Conservation (phyloP, 768 basidiomycete genomes). For the Auricularia sp. region DNA sequence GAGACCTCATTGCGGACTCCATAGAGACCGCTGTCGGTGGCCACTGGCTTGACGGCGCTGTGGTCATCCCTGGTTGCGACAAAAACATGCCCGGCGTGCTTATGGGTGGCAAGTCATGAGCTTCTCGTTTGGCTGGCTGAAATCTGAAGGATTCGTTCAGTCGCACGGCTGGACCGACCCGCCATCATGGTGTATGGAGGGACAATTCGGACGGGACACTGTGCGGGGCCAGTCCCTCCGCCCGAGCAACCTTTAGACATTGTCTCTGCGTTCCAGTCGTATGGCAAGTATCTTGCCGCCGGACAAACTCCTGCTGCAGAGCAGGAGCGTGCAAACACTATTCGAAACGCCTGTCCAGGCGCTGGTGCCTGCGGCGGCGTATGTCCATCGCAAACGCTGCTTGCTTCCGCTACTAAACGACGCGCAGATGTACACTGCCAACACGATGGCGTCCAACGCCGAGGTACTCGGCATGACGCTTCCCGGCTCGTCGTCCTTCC, state of each 20-base stretch:
- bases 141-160: conserved; percentile 26
- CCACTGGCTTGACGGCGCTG: conserved; percentile 97
- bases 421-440: conserved; percentile 88
- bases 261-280: conserved; percentile 95
- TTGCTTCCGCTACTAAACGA: neutral
- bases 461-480: conserved; percentile 95
- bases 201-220: conserved; percentile 85
- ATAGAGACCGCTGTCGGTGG: conserved; percentile 95
- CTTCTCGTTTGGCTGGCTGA: neutral
- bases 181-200: conserved; percentile 98
- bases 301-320: conserved; percentile 81
- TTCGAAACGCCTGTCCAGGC: conserved; percentile 93
- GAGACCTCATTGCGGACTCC: conserved; percentile 95
- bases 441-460: conserved; percentile 94
- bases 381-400: conserved; percentile 23
- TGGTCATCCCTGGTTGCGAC: conserved; percentile 94
- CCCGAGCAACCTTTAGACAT: conserved; percentile 60
- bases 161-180: conserved; percentile 91
- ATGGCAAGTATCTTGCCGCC: conserved; percentile 88
- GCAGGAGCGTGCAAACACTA: conserved; percentile 69
- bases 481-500: conserved; percentile 94
- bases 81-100: conserved; percentile 99
- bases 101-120: conserved; percentile 69
- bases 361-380: conserved; percentile 97
- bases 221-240: conserved; percentile 57